Percentiles rank a stretch among this genome's conserved stretches.
These are phyloP conservation scores for Raffaelea ambrosiae DNA, from an alignment of 2,329 filamentous ascomycete species.

Conservation along the genomic window DNA sequence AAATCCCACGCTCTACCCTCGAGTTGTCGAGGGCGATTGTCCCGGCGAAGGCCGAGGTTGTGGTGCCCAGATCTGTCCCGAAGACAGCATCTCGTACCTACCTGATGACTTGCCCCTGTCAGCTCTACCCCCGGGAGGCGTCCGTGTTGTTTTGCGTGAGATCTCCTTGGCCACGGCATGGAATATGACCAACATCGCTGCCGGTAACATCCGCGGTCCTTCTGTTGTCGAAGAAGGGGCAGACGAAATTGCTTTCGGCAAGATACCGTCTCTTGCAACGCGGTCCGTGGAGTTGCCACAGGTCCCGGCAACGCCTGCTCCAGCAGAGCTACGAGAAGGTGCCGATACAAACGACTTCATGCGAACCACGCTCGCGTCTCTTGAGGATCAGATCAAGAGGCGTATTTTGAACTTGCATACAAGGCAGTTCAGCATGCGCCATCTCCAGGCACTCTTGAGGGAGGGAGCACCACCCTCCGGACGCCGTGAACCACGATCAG, in stretches of 20 bases:
- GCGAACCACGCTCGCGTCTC: background rate
- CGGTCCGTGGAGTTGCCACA: background rate
- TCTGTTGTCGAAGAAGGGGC: background rate
- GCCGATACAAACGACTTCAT: background rate
- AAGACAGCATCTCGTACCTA: background rate
- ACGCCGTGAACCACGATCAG: no score
- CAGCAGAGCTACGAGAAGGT: background rate
- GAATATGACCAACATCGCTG: background rate
- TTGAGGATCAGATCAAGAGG: slow-evolving; percentile 1
- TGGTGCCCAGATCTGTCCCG: background rate
- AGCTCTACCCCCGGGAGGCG: background rate
- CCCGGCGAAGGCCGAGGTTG: no score
- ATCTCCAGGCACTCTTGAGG: background rate
- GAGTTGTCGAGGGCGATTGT: background rate
- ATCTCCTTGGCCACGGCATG: background rate
- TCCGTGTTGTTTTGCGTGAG: background rate
- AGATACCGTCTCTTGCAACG: background rate
- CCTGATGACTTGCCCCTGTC: background rate
- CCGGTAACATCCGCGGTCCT: background rate
- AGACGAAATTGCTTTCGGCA: background rate
- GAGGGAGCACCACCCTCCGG: no score
- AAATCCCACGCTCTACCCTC: background rate
- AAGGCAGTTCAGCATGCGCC: background rate
- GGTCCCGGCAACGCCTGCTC: background rate
- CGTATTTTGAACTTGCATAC: background rate